Evolutionary conservation across 208 protist genomes (phyloP).

Genomic region (Tritrichomonas foetus): DNA sequence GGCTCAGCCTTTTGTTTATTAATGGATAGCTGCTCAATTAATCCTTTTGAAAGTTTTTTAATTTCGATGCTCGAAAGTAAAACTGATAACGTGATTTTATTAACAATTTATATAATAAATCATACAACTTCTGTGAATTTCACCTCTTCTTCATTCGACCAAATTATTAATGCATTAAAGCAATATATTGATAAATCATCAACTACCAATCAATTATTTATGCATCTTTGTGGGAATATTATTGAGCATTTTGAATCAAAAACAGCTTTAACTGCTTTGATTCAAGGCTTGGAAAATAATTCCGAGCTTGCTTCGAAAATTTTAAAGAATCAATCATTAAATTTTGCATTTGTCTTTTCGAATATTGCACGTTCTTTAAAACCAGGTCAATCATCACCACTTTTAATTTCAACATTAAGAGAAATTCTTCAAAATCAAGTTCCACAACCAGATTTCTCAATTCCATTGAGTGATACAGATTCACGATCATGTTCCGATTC

Average conservation of each 20-base stretch:
- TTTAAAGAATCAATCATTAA: neutral
- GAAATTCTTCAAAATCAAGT: neutral
- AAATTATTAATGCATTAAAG: no score
- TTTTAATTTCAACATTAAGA: neutral
- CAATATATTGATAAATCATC: no score
- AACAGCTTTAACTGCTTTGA: neutral
- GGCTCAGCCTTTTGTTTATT: no score
- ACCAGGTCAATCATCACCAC: neutral
- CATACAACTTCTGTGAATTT: no score
- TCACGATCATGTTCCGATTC: neutral
- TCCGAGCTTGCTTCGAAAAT: neutral
- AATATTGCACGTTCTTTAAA: neutral
- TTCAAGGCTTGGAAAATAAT: neutral
- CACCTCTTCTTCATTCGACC: no score
- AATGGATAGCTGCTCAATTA: no score
- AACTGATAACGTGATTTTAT: no score
- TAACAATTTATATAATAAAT: no score
- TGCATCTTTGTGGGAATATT: neutral
- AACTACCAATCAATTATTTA: no score
- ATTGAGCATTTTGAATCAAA: neutral
- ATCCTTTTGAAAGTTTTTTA: no score
- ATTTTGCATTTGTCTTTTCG: neutral
- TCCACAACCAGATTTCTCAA: neutral
- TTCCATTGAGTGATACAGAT: neutral
- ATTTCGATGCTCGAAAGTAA: no score